Conservation (phyloP, 148 eudicot species). For the Talinum fruticosum region DNA sequence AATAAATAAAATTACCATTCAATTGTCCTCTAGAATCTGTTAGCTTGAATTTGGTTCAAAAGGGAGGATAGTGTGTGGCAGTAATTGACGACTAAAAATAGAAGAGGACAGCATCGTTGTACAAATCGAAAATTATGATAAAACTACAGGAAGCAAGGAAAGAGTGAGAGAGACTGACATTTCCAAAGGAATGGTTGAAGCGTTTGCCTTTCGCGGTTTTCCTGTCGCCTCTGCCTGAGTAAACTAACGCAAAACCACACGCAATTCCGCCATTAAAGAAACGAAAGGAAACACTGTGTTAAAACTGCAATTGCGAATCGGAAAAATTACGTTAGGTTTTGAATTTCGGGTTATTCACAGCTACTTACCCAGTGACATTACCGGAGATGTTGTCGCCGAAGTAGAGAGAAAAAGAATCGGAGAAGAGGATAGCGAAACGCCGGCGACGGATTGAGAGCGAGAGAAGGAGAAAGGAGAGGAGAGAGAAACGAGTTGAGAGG, state of each 20-base stretch:
- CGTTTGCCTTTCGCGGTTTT: slow-evolving; percentile 75
- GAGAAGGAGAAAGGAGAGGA: slow-evolving; percentile 38
- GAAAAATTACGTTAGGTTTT: neutral
- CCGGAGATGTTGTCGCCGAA: slow-evolving; percentile 30
- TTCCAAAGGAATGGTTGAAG: slow-evolving; percentile 59
- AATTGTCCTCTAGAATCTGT: too few species aligned
- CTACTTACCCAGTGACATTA: slow-evolving; percentile 42
- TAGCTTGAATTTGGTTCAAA: too few species aligned
- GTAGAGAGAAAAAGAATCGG: slow-evolving; percentile 28
- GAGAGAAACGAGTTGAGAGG: slow-evolving; percentile 27
- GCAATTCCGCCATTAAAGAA: neutral
- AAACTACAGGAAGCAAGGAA: neutral
- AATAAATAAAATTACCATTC: too few species aligned
- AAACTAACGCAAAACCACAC: slow-evolving; percentile 33
- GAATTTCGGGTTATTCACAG: neutral
- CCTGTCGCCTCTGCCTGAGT: slow-evolving; percentile 66
- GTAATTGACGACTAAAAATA: too few species aligned
- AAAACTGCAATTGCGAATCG: neutral
- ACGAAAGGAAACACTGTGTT: too few species aligned
- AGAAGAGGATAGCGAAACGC: slow-evolving; percentile 31
- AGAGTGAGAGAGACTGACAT: slow-evolving; percentile 36
- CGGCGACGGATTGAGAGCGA: slow-evolving; percentile 23
- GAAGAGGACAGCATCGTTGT: neutral
- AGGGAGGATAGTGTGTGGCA: too few species aligned
- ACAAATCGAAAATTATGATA: neutral